Base-by-base conservation (phyloP, 495 filamentous ascomycete species). In the Aspergillus sparsus region DNA sequence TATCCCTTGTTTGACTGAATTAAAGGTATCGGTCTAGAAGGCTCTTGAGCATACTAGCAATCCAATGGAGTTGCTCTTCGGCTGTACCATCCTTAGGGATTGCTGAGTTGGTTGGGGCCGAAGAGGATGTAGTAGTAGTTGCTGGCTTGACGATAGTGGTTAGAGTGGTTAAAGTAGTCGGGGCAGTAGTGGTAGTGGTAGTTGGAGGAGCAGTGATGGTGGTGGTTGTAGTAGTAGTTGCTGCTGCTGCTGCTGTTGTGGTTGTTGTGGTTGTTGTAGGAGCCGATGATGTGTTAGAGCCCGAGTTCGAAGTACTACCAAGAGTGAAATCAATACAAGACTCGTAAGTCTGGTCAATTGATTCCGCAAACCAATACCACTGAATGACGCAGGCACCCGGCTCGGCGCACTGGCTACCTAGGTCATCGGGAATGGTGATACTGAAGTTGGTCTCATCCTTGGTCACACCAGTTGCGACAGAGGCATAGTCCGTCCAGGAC, bases 311-410 rank as follows among this genome's bases (percentile, higher is more conserved):
- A n/a, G 69, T 73, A 34, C 69, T 73, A 34, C 69, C 68, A 42
- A 87, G 68, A 42, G 82, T 83, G 71, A 91, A 89, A 68, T 92
- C 88, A 63, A 89, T 67, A 67, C 87, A 90, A 44, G 82, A 81
- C 80, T 91, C 85, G 62, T 91, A 91, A 32, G 87, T 89, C 78
- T 92, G 88, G 49, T 82, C 80, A 36, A 86, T 83, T 7, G 78
- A 81, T 42, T 79, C 55, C 53, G 86, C 87, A 63, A 84, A 85
- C 87, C 87, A 92, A 71, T 75, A 87, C 81, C 83, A 85, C 68
- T 90, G 87, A 32, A 91, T 75, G 27, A 87, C 86, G 73, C 87
- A 89, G 61, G 74, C 80, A 59, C 89, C 89, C 11, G 83, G 80
- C 47, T 71, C 74, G 13, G 75, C 68, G 65, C 88, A 92, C 73